phyloP scores from a whole-genome alignment of 495 filamentous ascomycete genomes.

The Cercophora newfieldiana region DNA sequence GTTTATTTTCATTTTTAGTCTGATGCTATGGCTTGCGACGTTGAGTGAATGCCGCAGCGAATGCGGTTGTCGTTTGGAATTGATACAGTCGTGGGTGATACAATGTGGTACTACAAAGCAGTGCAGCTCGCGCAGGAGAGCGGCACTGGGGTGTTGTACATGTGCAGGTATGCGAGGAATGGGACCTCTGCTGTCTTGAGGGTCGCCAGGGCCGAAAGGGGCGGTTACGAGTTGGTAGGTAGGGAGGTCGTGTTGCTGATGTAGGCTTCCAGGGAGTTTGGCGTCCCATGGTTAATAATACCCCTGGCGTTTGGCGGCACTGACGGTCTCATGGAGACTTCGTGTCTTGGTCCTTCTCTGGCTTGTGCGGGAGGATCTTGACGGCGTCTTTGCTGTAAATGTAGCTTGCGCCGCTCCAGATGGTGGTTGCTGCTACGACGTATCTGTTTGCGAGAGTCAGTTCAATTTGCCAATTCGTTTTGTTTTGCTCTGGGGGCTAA shows the following conservation, averaged over 20 bases:
- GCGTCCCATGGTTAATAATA: too few relatives aligned
- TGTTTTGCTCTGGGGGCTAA: not conserved
- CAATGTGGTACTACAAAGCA: not conserved
- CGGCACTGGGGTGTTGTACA: too few relatives aligned
- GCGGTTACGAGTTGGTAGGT: too few relatives aligned
- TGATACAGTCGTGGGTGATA: not conserved
- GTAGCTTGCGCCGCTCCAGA: constrained; percentile 85
- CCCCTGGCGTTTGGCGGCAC: not conserved
- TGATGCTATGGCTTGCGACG: not conserved
- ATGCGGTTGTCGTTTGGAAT: not conserved
- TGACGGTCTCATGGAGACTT: constrained; percentile 20
- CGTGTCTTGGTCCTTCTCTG: constrained; percentile 25
- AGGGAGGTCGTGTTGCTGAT: not conserved
- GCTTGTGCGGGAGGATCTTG: constrained; percentile 58
- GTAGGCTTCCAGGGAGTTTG: not conserved
- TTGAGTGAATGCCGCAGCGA: not conserved
- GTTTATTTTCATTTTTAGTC: not conserved
- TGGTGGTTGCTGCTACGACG: constrained; percentile 74
- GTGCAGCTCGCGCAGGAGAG: not conserved
- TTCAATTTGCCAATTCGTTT: not conserved
- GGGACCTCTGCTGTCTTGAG: too few relatives aligned
- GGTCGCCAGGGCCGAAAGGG: too few relatives aligned
- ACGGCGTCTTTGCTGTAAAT: constrained; percentile 79
- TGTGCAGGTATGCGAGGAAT: too few relatives aligned
- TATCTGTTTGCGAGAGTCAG: constrained; percentile 50